These are phyloP conservation scores for Trichosanthes cucumerina DNA, from an alignment of 306 rosid genomes.

Conservation along the genomic window DNA sequence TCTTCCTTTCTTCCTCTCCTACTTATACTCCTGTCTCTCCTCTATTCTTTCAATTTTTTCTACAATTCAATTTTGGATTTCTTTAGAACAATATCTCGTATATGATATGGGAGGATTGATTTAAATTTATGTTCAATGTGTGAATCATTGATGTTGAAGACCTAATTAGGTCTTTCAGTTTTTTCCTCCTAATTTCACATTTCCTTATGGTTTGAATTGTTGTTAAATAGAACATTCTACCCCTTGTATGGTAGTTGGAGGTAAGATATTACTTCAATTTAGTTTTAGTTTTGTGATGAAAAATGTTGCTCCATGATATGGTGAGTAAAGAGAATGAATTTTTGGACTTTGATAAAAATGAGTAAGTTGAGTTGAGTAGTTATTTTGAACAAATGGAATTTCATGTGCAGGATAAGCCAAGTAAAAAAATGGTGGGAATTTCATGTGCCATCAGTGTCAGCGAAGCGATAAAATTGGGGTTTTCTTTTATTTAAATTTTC, in stretches of 20 bases:
- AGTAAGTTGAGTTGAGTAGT: background rate
- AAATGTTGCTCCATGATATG: background rate
- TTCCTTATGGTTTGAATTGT: too few relatives aligned
- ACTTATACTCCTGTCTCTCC: too few relatives aligned
- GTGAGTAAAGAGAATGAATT: background rate
- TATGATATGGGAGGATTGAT: too few relatives aligned
- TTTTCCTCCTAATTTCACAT: too few relatives aligned
- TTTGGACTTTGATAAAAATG: background rate
- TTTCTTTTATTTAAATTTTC: conserved; percentile 33
- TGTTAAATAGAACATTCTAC: background rate
- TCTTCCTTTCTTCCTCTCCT: too few relatives aligned
- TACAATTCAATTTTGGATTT: too few relatives aligned
- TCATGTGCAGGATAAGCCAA: background rate
- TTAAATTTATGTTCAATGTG: too few relatives aligned
- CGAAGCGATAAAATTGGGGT: conserved; percentile 54
- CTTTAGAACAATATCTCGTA: too few relatives aligned
- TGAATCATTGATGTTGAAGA: too few relatives aligned
- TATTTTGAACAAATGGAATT: background rate
- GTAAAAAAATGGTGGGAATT: conserved; percentile 33
- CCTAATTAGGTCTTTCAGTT: too few relatives aligned
- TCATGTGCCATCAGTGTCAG: conserved; percentile 75
- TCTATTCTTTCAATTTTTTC: too few relatives aligned
- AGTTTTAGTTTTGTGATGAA: background rate
- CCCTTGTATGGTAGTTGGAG: background rate
- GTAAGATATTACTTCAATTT: background rate